Base-by-base conservation (phyloP, 805 yeast genomes). In the Priceomyces carsonii region DNA sequence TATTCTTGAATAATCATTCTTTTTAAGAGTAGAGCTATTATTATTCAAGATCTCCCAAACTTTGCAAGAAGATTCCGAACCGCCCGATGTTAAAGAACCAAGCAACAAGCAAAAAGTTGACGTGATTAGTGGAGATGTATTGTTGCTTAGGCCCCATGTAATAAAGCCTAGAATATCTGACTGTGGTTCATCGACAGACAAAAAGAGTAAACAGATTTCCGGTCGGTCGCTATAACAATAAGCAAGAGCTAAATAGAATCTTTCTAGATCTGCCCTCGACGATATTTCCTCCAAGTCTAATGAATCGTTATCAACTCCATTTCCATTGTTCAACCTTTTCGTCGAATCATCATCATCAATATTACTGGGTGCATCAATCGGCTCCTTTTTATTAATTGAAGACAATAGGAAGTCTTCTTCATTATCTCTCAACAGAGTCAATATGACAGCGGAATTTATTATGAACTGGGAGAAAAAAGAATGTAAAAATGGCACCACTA, bases 61-160 rank as follows among this genome's bases (percentile, higher is more conserved):
- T 35, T 48, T 59, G 13, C 45, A 46, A 14, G 67, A 55, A 2
- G 88, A 75, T 39, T 77, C 73, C 15, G 70, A 70, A 2, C 71
- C 63, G n/a, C 84, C 82, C 13, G 73, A 69, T 0, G 93, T 71
- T 25, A 91, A 66, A 5, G 93, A 82, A 2, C 95, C 80, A 38
- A 91, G 66, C 71, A 91, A 75, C 38, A 87, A 70, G 44, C 90
- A 79, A 50, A 82, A 88, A 0, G 95, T 77, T 0, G 98, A 84
- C 33, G 87, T 77, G 65, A 89, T 86, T 32, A 88, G 66, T 7
- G 91, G 82, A 10, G 87, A 87, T 1, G 72, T 63, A 42, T 81
- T 88, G 49, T 85, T 80, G 40, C 78, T 79, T 2, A 93, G 70
- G 0, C 95, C 95, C 98, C 98, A 93, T 36, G 77, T 77, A 26